Evolutionary conservation across 1,139 yeast species (phyloP).

Genomic region (Sugiyamaella sp.): DNA sequence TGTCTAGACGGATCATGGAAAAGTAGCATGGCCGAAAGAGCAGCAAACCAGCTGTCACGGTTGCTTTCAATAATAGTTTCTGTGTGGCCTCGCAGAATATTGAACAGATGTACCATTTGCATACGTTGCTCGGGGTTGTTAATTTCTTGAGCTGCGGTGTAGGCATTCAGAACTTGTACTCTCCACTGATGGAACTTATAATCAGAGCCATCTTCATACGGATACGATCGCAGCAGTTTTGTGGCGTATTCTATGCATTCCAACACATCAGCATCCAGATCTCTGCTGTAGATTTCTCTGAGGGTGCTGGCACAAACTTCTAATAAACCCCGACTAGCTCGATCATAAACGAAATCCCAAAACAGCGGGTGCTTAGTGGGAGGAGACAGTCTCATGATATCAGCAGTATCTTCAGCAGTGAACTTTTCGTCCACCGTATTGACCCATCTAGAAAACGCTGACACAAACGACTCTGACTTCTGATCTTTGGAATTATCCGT

Average conservation of each 20-base stretch:
- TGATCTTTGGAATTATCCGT: slow-evolving; percentile 24
- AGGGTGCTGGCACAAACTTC: slow-evolving; percentile 48
- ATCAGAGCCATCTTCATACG: slow-evolving; percentile 22
- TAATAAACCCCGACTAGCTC: slow-evolving; percentile 65
- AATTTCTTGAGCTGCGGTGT: slow-evolving; percentile 23
- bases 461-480: slow-evolving; percentile 24
- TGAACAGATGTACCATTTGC: slow-evolving; percentile 27
- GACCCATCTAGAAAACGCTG: slow-evolving; percentile 33
- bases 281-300: slow-evolving; percentile 19
- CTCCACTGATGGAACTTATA: slow-evolving; percentile 35
- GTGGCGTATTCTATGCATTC: slow-evolving; percentile 29
- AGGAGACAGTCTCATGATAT: slow-evolving; percentile 42
- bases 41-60: slow-evolving; percentile 28
- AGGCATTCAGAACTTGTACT: slow-evolving; percentile 26
- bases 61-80: slow-evolving; percentile 54
- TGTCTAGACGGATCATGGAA: slow-evolving; percentile 61
- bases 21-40: slow-evolving; percentile 46
- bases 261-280: slow-evolving; percentile 25
- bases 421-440: slow-evolving; percentile 31
- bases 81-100: slow-evolving; percentile 53
- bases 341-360: slow-evolving; percentile 65
- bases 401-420: slow-evolving; percentile 27
- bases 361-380: slow-evolving; percentile 61
- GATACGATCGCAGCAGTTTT: slow-evolving; percentile 30
- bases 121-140: slow-evolving; percentile 24